Percentiles rank a stretch among this genome's conserved stretches.
phyloP scores from a whole-genome alignment of 2,329 filamentous ascomycete species.

The Fusarium redolens region DNA sequence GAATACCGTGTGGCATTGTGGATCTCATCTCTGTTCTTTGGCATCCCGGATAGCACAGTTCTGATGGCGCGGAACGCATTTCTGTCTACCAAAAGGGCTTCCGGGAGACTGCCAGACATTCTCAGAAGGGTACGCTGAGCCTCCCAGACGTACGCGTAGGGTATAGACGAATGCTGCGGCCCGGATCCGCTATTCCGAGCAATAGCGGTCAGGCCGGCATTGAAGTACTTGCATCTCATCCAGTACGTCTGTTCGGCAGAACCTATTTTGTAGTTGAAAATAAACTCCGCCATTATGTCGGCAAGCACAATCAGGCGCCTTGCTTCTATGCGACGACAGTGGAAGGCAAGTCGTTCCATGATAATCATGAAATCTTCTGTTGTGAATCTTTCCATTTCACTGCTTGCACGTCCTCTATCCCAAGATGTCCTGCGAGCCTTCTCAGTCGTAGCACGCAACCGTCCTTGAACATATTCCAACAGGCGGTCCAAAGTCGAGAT shows the following conservation, averaged over 20 bases:
- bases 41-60: constrained; percentile 62
- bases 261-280: constrained; percentile 36
- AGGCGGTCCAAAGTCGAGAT: constrained; percentile 42
- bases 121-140: constrained; percentile 66
- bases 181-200: constrained; percentile 42
- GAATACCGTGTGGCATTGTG: constrained; percentile 61
- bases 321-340: constrained; percentile 50
- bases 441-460: constrained; percentile 26
- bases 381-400: constrained; percentile 30
- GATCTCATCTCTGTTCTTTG: constrained; percentile 63
- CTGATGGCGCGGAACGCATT: constrained; percentile 66
- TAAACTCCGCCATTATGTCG: constrained; percentile 43
- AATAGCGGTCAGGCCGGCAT: constrained; percentile 44
- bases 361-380: constrained; percentile 41
- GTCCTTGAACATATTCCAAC: constrained; percentile 41
- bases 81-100: constrained; percentile 62
- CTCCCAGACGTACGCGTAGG: constrained; percentile 60
- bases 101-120: constrained; percentile 60
- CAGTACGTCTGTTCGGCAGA: constrained; percentile 39
- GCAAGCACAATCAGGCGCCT: constrained; percentile 49
- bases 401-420: constrained; percentile 3
- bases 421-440: constrained; percentile 1
- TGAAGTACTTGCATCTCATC: constrained; percentile 49
- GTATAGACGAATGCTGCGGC: constrained; percentile 39
- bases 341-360: constrained; percentile 44